phyloP scores from a whole-genome alignment of 768 basidiomycete genomes.

The Termitomyces sp. region DNA sequence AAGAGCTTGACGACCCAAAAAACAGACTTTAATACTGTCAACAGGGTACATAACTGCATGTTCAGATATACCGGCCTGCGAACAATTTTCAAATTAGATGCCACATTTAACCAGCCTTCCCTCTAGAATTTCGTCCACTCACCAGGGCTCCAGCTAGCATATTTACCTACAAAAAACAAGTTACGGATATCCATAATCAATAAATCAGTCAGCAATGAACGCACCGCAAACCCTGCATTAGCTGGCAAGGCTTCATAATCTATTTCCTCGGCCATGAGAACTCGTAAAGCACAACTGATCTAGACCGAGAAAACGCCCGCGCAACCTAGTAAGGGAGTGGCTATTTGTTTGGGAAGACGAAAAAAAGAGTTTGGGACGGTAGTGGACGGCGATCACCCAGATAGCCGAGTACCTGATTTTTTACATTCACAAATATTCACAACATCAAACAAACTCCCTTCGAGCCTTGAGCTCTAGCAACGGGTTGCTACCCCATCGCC shows the following conservation, averaged over 20 bases:
- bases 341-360: constrained; percentile 1
- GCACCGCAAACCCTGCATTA: constrained; percentile 73
- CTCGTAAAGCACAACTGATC: not conserved
- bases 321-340: not conserved
- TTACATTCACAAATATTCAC: too few relatives aligned
- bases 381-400: not conserved
- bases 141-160: constrained; percentile 97
- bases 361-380: not conserved
- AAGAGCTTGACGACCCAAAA: not conserved
- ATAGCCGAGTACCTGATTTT: constrained; percentile 2
- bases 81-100: constrained; percentile 1
- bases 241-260: constrained; percentile 53
- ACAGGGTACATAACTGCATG: constrained; percentile 99
- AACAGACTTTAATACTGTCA: constrained; percentile 92
- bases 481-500: too few relatives aligned
- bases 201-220: constrained; percentile 18
- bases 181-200: constrained; percentile 6
- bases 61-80: constrained; percentile 95
- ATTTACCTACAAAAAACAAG: constrained; percentile 56
- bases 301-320: not conserved
- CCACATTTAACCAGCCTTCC: not conserved
- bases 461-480: too few relatives aligned
- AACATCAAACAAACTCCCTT: too few relatives aligned
- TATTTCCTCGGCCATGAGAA: constrained; percentile 34
- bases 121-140: constrained; percentile 25